Conservation (phyloP, 805 yeast species). For the Hanseniaspora singularis region DNA sequence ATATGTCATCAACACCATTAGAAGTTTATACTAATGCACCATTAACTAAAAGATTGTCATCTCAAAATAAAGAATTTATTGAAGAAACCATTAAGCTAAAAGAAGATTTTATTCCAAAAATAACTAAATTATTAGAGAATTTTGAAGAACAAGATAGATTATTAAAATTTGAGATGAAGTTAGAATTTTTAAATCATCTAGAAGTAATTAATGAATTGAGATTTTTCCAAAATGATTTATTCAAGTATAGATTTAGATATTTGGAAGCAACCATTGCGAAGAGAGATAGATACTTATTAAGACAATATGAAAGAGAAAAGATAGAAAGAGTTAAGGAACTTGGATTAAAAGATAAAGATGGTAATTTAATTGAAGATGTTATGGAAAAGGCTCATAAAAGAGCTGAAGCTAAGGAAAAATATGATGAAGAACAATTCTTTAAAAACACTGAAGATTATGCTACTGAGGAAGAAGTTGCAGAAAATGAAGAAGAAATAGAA, state of each 20-base stretch:
- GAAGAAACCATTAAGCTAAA: not conserved
- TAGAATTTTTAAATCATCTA: conserved; percentile 6
- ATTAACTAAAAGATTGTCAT: conserved; percentile 13
- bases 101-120: not conserved
- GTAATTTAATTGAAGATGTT: conserved; percentile 10
- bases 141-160: conserved; percentile 7
- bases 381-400: conserved; percentile 22
- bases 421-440: conserved; percentile 15
- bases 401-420: conserved; percentile 21
- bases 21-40: conserved; percentile 39
- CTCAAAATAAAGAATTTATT: not conserved
- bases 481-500: not conserved
- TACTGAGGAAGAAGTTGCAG: not conserved
- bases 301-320: conserved; percentile 23
- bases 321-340: conserved; percentile 21
- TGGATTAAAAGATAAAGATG: conserved; percentile 11
- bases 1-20: conserved; percentile 36
- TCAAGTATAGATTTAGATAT: conserved; percentile 12
- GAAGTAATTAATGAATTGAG: not conserved
- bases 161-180: conserved; percentile 1
- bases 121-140: not conserved
- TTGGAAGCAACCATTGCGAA: conserved; percentile 23
- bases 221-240: not conserved
- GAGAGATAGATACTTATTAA: conserved; percentile 23
- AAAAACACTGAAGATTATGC: conserved; percentile 6